Conservation (phyloP, 148 eudicot species). For the Rhododendron henanense region DNA sequence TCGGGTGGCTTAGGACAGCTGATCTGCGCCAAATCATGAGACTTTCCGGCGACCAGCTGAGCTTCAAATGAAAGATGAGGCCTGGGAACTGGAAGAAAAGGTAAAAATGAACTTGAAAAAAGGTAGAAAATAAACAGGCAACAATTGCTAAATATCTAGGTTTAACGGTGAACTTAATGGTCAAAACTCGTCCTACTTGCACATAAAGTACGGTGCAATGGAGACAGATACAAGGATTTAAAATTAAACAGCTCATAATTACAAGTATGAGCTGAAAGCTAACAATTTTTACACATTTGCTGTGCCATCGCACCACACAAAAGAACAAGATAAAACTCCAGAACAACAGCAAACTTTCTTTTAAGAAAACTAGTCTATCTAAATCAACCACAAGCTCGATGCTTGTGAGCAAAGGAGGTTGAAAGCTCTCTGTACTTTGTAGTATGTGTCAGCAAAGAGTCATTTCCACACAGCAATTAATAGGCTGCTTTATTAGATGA, state of each 20-base stretch:
- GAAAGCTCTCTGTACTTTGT: not conserved
- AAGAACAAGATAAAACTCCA: not conserved
- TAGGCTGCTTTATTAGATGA: not conserved
- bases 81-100: conserved; percentile 59
- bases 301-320: not conserved
- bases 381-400: not conserved
- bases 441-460: not conserved
- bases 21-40: conserved; percentile 84
- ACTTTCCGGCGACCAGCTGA: conserved; percentile 82
- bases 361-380: not conserved
- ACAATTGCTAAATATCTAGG: not conserved
- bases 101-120: not conserved
- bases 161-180: not conserved
- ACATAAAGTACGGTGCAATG: not conserved
- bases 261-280: not conserved
- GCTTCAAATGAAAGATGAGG: conserved; percentile 95
- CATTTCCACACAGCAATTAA: not conserved
- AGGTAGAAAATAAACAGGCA: not conserved
- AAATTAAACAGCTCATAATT: not conserved
- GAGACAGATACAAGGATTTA: not conserved
- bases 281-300: not conserved
- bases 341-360: not conserved
- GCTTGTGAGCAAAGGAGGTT: not conserved
- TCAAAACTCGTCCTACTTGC: not conserved
- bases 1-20: conserved; percentile 75